Evolutionary conservation across 257 asterid species (phyloP).

Genomic region (Haberlea rhodopensis): DNA sequence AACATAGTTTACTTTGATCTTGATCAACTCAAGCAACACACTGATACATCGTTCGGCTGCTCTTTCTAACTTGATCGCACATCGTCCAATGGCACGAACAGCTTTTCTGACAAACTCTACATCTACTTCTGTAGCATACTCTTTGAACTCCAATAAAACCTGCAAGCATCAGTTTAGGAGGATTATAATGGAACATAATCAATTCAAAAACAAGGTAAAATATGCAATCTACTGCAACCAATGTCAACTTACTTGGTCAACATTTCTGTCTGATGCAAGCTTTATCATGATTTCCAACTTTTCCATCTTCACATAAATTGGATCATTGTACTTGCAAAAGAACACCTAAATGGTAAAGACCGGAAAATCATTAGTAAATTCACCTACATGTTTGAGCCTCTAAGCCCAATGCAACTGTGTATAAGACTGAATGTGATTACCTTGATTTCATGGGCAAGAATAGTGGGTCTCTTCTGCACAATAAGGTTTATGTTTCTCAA

Average conservation of each 20-base stretch:
- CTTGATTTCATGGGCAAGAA: constrained; percentile 98
- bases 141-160: constrained; percentile 97
- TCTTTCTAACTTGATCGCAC: constrained; percentile 99
- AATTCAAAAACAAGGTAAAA: constrained; percentile 4
- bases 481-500: constrained; percentile 92
- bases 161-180: constrained; percentile 29
- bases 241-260: constrained; percentile 74
- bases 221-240: constrained; percentile 18
- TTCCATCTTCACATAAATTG: constrained; percentile 98
- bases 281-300: constrained; percentile 98
- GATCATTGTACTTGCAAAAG: constrained; percentile 99
- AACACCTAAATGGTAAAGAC: constrained; percentile 54
- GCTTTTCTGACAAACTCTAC: constrained; percentile 99
- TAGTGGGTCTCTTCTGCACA: constrained; percentile 93
- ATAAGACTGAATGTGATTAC: constrained; percentile 32
- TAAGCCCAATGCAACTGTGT: constrained; percentile 10
- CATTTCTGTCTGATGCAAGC: constrained; percentile 96
- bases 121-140: constrained; percentile 99
- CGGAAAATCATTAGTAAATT: constrained; percentile 21
- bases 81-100: constrained; percentile 98
- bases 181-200: constrained; percentile 21
- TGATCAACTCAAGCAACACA: constrained; percentile 97
- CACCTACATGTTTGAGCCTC: constrained; percentile 11
- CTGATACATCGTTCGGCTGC: constrained; percentile 99
- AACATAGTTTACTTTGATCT: constrained; percentile 97